Evolutionary conservation across 345 rosid genomes (phyloP), one percentile per base, ranked within the genome.

Genomic region (Luvunga scandens): DNA sequence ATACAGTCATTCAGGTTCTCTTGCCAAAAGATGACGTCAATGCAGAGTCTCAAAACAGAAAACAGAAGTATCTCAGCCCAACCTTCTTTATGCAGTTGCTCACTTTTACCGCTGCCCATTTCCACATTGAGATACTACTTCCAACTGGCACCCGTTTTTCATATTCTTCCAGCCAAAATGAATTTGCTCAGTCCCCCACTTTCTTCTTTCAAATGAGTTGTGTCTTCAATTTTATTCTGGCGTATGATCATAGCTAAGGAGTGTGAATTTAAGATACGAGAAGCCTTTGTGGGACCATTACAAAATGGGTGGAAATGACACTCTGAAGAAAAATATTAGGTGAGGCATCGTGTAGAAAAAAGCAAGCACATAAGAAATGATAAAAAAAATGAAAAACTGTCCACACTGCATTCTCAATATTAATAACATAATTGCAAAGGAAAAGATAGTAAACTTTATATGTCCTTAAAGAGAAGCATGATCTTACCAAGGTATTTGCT

Each of bases 401-500:
- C 6, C 4, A 13, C 12, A 31, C 4, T 45, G 14, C 38, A 42
- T 2, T 68, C 1, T 27, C n/a, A 30, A 7, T 7, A 45, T 6
- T 27, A n/a, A 70, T 33, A 50, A 42, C 30, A 50, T 45, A 31
- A 30, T 28, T 14, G 25, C 7, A 21, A 27, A 65, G 31, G 31
- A 50, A 16, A 45, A 48, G 14, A 69, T 3, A 6, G 6, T 4
- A 48, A 50, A 31, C 25, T 19, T 34, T 24, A 48, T 7, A 71
- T 34, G 45, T 71, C 55, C 38, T 50, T 63, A 2, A 53, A 55
- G 56, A 63, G 28, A 45, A 30, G 36, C 69, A 61, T 63, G 8
- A 42, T 50, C 71, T 75, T 38, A 86, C 84, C 66, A 21, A 36
- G 76, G 55, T 50, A 76, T 69, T 71, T 14, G 53, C 14, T 27